Evolutionary conservation across 768 basidiomycete species (phyloP).

Genomic region (Suillus paluster): DNA sequence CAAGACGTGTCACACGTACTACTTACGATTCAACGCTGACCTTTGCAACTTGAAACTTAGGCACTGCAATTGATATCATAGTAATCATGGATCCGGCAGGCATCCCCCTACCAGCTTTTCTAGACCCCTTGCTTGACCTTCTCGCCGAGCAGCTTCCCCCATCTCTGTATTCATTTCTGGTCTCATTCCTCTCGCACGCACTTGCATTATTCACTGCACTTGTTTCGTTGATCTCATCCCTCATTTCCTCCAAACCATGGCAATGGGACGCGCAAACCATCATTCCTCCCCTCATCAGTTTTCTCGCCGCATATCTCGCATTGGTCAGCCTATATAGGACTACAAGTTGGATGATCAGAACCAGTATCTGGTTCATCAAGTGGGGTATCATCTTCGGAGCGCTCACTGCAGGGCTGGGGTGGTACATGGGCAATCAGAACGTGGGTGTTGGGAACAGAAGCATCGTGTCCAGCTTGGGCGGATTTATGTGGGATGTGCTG

Average conservation of each 20-base stretch:
- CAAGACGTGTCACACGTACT: neutral
- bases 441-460: constrained; percentile 37
- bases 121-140: constrained; percentile 59
- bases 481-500: constrained; percentile 46
- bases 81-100: constrained; percentile 27
- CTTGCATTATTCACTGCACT: constrained; percentile 56
- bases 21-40: neutral
- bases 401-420: constrained; percentile 58
- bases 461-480: constrained; percentile 44
- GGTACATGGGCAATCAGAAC: constrained; percentile 50
- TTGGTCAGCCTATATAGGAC: constrained; percentile 81
- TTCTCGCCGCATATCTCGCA: constrained; percentile 76
- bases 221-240: constrained; percentile 48
- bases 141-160: constrained; percentile 59
- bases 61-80: neutral
- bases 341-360: constrained; percentile 73
- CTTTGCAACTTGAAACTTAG: neutral
- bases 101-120: constrained; percentile 47
- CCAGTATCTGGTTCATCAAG: constrained; percentile 71
- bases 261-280: constrained; percentile 72
- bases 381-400: constrained; percentile 69
- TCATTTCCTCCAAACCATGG: constrained; percentile 55
- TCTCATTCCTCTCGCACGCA: constrained; percentile 55
- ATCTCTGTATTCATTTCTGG: constrained; percentile 55
- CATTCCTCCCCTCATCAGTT: constrained; percentile 73